Evolutionary conservation across 345 rosid species (phyloP).

Genomic region (Pistacia vera): DNA sequence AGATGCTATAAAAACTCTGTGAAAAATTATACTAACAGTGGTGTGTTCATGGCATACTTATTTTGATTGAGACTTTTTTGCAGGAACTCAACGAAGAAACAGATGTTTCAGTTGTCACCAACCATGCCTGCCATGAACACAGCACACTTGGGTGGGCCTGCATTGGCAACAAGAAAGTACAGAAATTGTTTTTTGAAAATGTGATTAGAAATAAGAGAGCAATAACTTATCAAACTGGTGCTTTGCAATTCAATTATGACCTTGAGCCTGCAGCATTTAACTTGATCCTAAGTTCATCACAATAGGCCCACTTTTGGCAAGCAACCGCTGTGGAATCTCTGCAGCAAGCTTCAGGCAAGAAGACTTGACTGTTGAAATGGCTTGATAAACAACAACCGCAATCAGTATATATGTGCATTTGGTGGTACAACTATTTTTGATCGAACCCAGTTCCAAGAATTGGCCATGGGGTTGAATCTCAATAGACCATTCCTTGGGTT

Average conservation of each 20-base stretch:
- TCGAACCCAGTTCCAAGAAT: neutral
- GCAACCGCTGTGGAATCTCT: neutral
- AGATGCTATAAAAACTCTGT: no score
- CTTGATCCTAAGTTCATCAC: constrained; percentile 12
- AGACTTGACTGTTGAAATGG: neutral
- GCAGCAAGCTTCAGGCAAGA: neutral
- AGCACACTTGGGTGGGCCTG: constrained; percentile 19
- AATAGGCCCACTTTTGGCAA: constrained; percentile 21
- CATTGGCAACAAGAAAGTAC: constrained; percentile 2
- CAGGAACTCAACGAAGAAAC: constrained; percentile 14
- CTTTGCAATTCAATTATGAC: constrained; percentile 27
- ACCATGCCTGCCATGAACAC: constrained; percentile 19
- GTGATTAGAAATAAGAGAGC: neutral
- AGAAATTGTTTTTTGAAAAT: constrained; percentile 2
- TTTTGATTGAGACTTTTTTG: neutral
- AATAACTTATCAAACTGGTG: constrained; percentile 4
- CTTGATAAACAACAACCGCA: neutral
- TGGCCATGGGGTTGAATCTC: neutral
- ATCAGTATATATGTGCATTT: neutral
- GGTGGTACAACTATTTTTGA: neutral
- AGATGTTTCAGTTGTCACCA: constrained; percentile 16
- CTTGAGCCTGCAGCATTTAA: constrained; percentile 21
- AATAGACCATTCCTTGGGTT: neutral
- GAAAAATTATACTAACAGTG: no score
- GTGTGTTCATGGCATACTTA: neutral